Conservation (phyloP, 805 yeast genomes). For the Starmera quercuum region DNA sequence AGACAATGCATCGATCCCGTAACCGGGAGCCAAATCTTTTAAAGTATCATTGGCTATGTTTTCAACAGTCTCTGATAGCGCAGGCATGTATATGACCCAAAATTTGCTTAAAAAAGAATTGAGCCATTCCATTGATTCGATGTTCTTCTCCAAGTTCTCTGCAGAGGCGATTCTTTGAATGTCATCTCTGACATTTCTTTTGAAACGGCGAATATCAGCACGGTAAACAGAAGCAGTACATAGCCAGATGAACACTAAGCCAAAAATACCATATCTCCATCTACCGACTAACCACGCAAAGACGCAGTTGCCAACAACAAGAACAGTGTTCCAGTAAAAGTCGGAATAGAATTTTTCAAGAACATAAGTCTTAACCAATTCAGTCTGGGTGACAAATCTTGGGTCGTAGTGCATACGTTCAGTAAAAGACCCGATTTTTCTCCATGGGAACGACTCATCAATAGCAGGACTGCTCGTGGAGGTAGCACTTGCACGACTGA, state of each 20-base stretch:
- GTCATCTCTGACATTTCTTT: conserved; percentile 69
- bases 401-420: conserved; percentile 17
- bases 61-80: conserved; percentile 66
- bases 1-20: conserved; percentile 68
- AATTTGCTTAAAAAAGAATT: conserved; percentile 71
- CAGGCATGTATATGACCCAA: conserved; percentile 89
- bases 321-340: conserved; percentile 60
- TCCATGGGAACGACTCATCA: conserved; percentile 26
- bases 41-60: conserved; percentile 60
- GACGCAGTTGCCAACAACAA: conserved; percentile 63
- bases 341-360: conserved; percentile 65
- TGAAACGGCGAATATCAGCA: conserved; percentile 68
- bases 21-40: conserved; percentile 72
- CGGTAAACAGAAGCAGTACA: conserved; percentile 62
- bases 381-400: conserved; percentile 20
- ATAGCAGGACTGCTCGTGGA: background rate
- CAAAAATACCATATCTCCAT: conserved; percentile 56
- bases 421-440: conserved; percentile 21
- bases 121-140: conserved; percentile 78
- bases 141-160: conserved; percentile 52
- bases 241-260: conserved; percentile 50
- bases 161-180: conserved; percentile 57
- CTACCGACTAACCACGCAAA: conserved; percentile 64
- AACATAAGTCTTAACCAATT: conserved; percentile 48
- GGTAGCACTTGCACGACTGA: background rate